These are phyloP conservation scores for Aspergillus nanangensis DNA, from an alignment of 495 filamentous ascomycete species.

Conservation along the genomic window DNA sequence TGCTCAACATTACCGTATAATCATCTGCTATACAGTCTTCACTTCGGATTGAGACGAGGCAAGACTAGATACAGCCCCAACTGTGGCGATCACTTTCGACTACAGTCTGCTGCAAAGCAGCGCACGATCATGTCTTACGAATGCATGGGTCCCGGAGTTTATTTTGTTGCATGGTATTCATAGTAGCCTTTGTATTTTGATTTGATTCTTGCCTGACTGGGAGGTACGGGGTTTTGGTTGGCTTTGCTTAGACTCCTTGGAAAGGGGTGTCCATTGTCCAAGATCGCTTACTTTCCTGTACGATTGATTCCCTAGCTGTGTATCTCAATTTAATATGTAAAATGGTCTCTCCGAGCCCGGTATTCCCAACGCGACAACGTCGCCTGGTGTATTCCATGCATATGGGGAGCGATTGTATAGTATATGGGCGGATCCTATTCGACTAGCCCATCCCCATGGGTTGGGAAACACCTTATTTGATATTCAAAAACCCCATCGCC, in stretches of 20 bases:
- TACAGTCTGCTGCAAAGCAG: slow-evolving; percentile 11
- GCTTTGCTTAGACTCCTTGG: slow-evolving; percentile 11
- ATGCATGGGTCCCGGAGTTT: slow-evolving; percentile 43
- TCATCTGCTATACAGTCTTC: not conserved
- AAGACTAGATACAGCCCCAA: slow-evolving; percentile 1
- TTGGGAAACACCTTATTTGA: too few species aligned
- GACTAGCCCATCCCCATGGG: too few species aligned
- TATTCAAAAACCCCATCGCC: slow-evolving; percentile 38
- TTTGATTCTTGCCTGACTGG: slow-evolving; percentile 8
- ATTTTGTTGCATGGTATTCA: slow-evolving; percentile 27
- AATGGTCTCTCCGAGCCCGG: slow-evolving; percentile 21
- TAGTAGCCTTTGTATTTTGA: slow-evolving; percentile 21
- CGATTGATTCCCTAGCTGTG: slow-evolving; percentile 4
- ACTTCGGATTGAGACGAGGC: not conserved
- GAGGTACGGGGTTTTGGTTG: slow-evolving; percentile 16
- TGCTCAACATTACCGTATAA: too few species aligned
- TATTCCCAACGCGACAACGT: too few species aligned
- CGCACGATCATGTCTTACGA: slow-evolving; percentile 32
- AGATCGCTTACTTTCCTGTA: slow-evolving; percentile 5
- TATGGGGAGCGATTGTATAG: too few species aligned
- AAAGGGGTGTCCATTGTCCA: slow-evolving; percentile 3
- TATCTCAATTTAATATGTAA: slow-evolving; percentile 17
- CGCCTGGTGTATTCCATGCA: too few species aligned
- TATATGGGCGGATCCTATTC: too few species aligned
- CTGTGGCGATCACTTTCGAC: slow-evolving; percentile 8